Base-by-base conservation (phyloP, 2,329 filamentous ascomycete genomes). In the Trichocomaceae sp. region DNA sequence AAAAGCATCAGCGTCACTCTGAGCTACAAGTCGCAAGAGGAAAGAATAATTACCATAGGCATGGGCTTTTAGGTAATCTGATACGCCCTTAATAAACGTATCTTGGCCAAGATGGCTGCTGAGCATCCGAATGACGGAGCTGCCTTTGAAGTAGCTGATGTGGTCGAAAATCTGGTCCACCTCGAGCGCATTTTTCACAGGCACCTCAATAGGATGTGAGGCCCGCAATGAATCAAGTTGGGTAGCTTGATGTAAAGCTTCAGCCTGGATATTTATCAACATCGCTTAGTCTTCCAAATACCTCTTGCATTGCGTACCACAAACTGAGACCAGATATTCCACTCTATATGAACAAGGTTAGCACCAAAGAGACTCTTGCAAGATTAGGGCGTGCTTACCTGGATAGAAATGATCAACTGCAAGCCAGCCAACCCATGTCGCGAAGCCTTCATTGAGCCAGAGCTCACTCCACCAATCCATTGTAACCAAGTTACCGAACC, bases 121-220 rank as follows among this genome's bases (percentile, higher is more conserved):
- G 64, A 99, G 75, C 93, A 99, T 99, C 66, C 93, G 87, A 66
- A 99, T 93, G 57, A 93, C 88, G 2, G 92, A 96, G 75, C 90
- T 95, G 35, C 93, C 93, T 77, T 99, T 97, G 59, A 95, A 79
- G 69, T 97, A 99, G 73, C 88, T 95, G 73, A 99, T 97, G 69
- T 86, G 83, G 70, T 99, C 93, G 67, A 99, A 99, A 61, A 97
- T 95, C 72, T 99, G 93, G 71, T 97, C 95, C 61, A 97, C 90
- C 63, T 97, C 93, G 10, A 97, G 82, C 29, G 91, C 93, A 69
- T 96, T 91, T 63, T 85, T 85, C 29, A 99, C 93, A 0, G 90
- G 88, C 6, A 99, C 93, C 71, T 99, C 92, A 62, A 99, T 96
- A 8, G 93, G 88, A 71, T 99, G 93, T 49, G 90, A 96, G 42